Base-by-base conservation (phyloP, 768 basidiomycete species). In the Collybia nuda region DNA sequence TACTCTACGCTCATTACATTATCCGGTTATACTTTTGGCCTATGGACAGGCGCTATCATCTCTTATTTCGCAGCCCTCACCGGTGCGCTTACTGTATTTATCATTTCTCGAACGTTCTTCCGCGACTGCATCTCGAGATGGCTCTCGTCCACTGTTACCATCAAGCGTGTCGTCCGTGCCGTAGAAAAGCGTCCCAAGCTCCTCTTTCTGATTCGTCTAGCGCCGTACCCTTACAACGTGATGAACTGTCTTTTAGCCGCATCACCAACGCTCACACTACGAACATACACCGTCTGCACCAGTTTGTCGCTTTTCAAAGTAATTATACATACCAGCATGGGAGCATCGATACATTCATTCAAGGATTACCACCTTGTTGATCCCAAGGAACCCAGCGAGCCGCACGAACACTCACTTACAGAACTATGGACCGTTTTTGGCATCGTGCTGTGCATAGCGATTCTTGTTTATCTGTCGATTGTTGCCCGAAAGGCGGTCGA, bases 241-340 rank as follows among this genome's bases (percentile, higher is more conserved):
- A 91, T 96, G 85, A 97, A 96, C 73, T 90, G 88, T 62, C 83
- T 97, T 42, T 80, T 97, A 42, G 93, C 94, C 6, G 90, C 91
- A 2, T 84, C 89, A n/a, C 85, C 86, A 26, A 83, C 86, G 5
- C 82, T 95, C 57, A 86, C 85, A 4, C 75, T 94, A 55, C 76
- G 77, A 55, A 91, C 89, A 21, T 93, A 93, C 73, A 81, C 84
- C 36, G 63, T 81, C 44, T 87, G 89, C 74, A 93, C 94, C 19
- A 86, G 85, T 12, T 75, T 93, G 48, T 88, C 88, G 49, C 77
- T 95, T 47, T 82, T 91, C 82, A 96, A 97, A 67, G 82, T 95
- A 59, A 85, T 92, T 67, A 79, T 95, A 43, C 93, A 96, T 73
- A 95, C 93, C 32, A 87, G 83, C 57, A 80, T 96, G 60, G 94